These are phyloP conservation scores for Eutrema salsugineum DNA, from an alignment of 441 rosid genomes.

Conservation along the genomic window DNA sequence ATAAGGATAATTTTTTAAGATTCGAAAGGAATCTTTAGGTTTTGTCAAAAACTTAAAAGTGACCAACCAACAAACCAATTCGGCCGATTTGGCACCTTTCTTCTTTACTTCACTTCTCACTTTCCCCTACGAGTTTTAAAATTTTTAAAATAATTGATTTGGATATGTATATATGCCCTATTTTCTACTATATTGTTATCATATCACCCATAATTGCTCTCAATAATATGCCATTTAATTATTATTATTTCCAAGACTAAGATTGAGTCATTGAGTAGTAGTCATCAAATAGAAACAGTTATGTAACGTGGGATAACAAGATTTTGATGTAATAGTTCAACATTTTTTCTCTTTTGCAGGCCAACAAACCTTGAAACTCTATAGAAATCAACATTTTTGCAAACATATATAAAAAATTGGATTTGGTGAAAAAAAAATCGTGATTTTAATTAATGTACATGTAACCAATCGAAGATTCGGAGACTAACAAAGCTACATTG, in stretches of 20 bases:
- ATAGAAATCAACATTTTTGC: background rate
- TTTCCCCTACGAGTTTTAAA: background rate
- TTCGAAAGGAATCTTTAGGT: constrained; percentile 23
- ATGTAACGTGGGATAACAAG: background rate
- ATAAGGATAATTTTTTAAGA: background rate
- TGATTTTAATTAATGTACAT: constrained; percentile 10
- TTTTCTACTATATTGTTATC: background rate
- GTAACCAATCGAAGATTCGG: constrained; percentile 11
- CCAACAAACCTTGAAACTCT: constrained; percentile 28
- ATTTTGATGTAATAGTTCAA: background rate
- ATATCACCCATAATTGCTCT: background rate
- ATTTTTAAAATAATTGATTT: background rate
- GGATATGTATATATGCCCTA: background rate
- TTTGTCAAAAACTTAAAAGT: constrained; percentile 18
- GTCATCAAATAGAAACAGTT: constrained; percentile 21
- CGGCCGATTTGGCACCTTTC: constrained; percentile 21
- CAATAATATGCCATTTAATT: background rate
- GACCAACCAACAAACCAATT: constrained; percentile 24
- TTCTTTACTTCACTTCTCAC: constrained; percentile 20
- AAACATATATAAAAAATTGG: background rate
- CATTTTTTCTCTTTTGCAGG: constrained; percentile 13
- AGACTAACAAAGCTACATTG: constrained; percentile 11
- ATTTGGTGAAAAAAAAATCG: background rate
- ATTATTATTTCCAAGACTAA: background rate
- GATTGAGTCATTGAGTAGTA: no score